phyloP scores from a whole-genome alignment of 768 basidiomycete genomes.

The Podaxis sp. region DNA sequence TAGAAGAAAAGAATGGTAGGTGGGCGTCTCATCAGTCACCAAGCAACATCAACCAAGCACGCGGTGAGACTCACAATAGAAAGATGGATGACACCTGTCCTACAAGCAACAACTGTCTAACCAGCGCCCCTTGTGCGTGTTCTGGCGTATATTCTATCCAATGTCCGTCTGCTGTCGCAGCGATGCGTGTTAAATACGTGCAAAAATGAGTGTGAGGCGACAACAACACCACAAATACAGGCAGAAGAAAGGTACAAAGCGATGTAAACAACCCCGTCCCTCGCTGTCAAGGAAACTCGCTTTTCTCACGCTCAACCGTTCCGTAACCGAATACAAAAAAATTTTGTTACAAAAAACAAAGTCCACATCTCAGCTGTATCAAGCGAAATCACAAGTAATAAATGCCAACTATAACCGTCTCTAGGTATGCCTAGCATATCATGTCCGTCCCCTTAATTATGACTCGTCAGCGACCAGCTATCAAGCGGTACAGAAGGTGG shows the following conservation, averaged over 20 bases:
- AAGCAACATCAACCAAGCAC: neutral
- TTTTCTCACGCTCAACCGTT: neutral
- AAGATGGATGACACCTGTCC: constrained; percentile 6
- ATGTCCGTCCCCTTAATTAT: constrained; percentile 40
- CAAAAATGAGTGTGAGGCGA: neutral
- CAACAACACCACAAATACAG: neutral
- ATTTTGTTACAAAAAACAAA: neutral
- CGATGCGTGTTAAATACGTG: neutral
- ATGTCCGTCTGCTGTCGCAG: neutral
- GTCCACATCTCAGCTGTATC: neutral
- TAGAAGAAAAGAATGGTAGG: constrained; percentile 3
- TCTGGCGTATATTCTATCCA: neutral
- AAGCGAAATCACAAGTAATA: neutral
- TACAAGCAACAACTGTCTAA: neutral
- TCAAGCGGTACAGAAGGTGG: constrained; percentile 69
- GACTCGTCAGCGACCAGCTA: constrained; percentile 77
- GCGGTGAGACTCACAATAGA: constrained; percentile 1
- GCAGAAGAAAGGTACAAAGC: neutral
- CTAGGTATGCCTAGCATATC: constrained; percentile 5
- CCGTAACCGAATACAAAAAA: neutral
- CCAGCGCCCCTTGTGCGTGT: constrained; percentile 1
- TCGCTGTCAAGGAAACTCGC: constrained; percentile 9
- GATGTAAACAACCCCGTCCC: neutral
- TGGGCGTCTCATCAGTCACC: constrained; percentile 3
- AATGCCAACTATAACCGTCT: neutral